Evolutionary conservation across 345 rosid species (phyloP).

Genomic region (Citrus unshiu): DNA sequence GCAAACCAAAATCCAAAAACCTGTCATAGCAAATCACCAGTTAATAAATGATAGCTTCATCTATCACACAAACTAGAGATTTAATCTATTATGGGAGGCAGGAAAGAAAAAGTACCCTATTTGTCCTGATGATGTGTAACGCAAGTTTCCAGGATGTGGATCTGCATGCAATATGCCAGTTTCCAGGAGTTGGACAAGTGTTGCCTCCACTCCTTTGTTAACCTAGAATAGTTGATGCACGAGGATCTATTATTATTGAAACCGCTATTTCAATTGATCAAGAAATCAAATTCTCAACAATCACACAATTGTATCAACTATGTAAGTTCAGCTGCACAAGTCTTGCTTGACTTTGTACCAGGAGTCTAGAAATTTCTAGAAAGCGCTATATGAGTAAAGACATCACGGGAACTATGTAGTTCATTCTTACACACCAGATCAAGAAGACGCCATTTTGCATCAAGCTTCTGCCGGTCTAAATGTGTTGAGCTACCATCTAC

Average conservation of each 20-base stretch:
- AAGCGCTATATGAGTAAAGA: background rate
- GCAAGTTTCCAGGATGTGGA: slow-evolving; percentile 96
- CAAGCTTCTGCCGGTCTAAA: slow-evolving; percentile 55
- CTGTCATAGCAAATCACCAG: slow-evolving; percentile 37
- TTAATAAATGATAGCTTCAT: slow-evolving; percentile 6
- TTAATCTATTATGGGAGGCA: slow-evolving; percentile 11
- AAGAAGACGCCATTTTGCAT: slow-evolving; percentile 67
- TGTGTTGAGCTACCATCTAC: slow-evolving; percentile 26
- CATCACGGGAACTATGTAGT: background rate
- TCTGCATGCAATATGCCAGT: slow-evolving; percentile 97
- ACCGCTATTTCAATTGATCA: background rate
- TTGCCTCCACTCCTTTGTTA: slow-evolving; percentile 84
- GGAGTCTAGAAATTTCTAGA: background rate
- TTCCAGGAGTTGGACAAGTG: slow-evolving; percentile 92
- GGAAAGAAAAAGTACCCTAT: slow-evolving; percentile 55
- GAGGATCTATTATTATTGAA: slow-evolving; percentile 1
- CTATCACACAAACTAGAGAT: slow-evolving; percentile 11
- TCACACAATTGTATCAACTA: background rate
- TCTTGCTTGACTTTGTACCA: background rate
- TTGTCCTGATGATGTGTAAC: slow-evolving; percentile 73
- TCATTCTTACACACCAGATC: slow-evolving; percentile 57
- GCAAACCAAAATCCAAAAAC: slow-evolving; percentile 91
- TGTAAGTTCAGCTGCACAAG: background rate
- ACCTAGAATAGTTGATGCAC: slow-evolving; percentile 46
- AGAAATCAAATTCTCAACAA: background rate